A percentile compares a stretch with the other conserved stretches of the same genome.
phyloP scores from a whole-genome alignment of 768 basidiomycete genomes.

The Porpolomopsis calyptriformis region DNA sequence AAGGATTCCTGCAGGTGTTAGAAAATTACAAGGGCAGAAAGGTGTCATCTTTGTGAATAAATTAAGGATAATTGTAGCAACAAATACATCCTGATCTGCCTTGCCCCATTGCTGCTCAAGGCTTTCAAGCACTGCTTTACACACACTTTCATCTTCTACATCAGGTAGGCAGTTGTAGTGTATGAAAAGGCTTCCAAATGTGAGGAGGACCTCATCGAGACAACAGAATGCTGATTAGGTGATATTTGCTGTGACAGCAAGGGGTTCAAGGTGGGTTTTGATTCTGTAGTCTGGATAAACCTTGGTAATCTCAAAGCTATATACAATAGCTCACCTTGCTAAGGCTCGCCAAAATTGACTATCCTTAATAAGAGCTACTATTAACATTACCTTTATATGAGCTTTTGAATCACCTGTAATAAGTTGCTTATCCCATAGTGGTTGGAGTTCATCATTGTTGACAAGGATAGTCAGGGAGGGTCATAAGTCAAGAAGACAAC shows the following conservation, averaged over 20 bases:
- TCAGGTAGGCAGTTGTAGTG: slow-evolving; percentile 11
- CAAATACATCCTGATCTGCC: slow-evolving; percentile 17
- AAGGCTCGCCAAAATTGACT: slow-evolving; percentile 22
- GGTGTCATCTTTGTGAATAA: slow-evolving; percentile 4
- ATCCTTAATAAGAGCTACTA: slow-evolving; percentile 20
- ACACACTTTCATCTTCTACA: slow-evolving; percentile 10
- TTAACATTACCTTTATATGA: slow-evolving; percentile 17
- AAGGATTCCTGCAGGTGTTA: neutral
- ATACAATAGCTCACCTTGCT: slow-evolving; percentile 14
- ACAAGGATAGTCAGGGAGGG: slow-evolving; percentile 13
- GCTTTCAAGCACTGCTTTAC: slow-evolving; percentile 19
- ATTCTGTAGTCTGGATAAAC: slow-evolving; percentile 15
- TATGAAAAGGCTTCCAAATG: slow-evolving; percentile 19
- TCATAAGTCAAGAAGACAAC: slow-evolving; percentile 20
- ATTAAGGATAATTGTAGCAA: slow-evolving; percentile 13
- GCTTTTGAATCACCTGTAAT: slow-evolving; percentile 18
- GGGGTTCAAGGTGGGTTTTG: slow-evolving; percentile 20
- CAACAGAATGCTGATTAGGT: slow-evolving; percentile 20
- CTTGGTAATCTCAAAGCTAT: slow-evolving; percentile 3
- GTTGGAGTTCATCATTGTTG: slow-evolving; percentile 10
- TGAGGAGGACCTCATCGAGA: slow-evolving; percentile 22
- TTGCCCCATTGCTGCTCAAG: slow-evolving; percentile 15
- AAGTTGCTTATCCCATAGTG: slow-evolving; percentile 10
- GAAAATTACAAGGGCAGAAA: neutral
- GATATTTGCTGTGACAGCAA: slow-evolving; percentile 22